Evolutionary conservation across 495 filamentous ascomycete genomes (phyloP).

Genomic region (Lasiosphaeria miniovina): DNA sequence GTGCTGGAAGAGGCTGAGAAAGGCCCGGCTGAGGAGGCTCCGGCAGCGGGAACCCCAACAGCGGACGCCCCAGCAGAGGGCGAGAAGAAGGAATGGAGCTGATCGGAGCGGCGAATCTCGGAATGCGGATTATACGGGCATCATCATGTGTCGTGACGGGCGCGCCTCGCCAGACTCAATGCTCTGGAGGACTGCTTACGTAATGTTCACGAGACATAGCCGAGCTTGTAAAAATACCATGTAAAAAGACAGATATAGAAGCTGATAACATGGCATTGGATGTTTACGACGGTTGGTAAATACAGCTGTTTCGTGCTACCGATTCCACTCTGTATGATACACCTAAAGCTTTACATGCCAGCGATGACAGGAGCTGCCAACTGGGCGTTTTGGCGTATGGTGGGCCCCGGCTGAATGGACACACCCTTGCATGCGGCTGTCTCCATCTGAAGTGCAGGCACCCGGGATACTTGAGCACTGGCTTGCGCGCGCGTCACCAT

Average conservation of each 20-base stretch:
- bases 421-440: background rate
- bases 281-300: background rate
- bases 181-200: background rate
- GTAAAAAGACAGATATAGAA: constrained; percentile 13
- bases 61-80: constrained; percentile 30
- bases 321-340: background rate
- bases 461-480: background rate
- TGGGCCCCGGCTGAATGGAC: background rate
- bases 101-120: constrained; percentile 1
- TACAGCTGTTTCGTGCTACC: background rate
- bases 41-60: background rate
- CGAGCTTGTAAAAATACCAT: constrained; percentile 20
- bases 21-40: constrained; percentile 7
- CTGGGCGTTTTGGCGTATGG: no score
- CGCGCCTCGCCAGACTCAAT: background rate
- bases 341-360: no score
- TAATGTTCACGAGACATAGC: background rate
- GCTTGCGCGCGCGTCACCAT: constrained; percentile 1
- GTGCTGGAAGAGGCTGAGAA: constrained; percentile 75
- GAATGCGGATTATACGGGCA: no score
- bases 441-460: background rate
- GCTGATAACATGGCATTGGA: constrained; percentile 1
- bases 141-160: no score
- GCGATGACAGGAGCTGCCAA: no score
- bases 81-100: constrained; percentile 34